Conservation (phyloP, 2,329 filamentous ascomycete species). For the Botrytis byssoidea region DNA sequence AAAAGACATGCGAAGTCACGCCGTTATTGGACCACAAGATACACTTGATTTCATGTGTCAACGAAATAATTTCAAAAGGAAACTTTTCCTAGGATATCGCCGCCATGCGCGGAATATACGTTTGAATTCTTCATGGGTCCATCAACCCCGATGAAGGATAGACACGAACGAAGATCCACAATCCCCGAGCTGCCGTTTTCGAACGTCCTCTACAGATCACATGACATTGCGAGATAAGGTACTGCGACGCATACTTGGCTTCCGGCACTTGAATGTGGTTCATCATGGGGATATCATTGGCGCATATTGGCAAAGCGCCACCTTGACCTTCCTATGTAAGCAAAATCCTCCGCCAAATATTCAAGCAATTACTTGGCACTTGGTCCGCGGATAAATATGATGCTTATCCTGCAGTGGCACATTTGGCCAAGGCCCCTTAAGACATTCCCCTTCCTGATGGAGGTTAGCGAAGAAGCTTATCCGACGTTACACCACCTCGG, state of each 20-base stretch:
- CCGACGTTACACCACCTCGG: neutral
- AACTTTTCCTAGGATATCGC: neutral
- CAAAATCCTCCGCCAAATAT: neutral
- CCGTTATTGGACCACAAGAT: neutral
- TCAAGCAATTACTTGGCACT: slow-evolving; percentile 8
- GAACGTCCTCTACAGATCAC: neutral
- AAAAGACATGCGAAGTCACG: neutral
- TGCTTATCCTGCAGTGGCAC: neutral
- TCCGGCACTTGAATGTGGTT: neutral
- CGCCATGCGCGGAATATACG: neutral
- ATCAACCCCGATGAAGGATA: neutral
- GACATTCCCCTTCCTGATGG: slow-evolving; percentile 2
- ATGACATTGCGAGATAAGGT: slow-evolving; percentile 6
- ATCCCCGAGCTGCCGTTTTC: neutral
- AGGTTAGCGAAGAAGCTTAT: neutral
- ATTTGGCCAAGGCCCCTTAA: slow-evolving; percentile 8
- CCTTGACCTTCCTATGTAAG: slow-evolving; percentile 14
- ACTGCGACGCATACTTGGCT: neutral
- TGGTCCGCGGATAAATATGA: neutral
- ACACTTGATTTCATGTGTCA: slow-evolving; percentile 1
- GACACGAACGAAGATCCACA: neutral
- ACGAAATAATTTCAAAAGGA: neutral
- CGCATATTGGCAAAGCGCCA: slow-evolving; percentile 10
- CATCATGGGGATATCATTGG: neutral
- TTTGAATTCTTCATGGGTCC: neutral